phyloP scores from a whole-genome alignment of 1,284 basidiomycete species.

The Fistulina hepatica region DNA sequence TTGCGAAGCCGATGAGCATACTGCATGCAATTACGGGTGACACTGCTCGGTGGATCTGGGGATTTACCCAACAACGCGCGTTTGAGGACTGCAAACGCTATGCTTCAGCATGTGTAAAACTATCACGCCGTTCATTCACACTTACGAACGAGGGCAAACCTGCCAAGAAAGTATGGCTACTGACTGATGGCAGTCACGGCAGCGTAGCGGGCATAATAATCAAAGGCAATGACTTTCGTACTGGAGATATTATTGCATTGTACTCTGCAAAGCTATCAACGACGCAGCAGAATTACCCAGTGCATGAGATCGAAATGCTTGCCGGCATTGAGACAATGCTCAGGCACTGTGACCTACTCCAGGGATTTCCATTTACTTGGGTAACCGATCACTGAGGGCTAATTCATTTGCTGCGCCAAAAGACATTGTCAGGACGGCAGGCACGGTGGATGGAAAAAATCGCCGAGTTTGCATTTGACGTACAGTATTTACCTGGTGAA shows the following conservation, averaged over 20 bases:
- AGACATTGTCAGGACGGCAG: slow-evolving; percentile 17
- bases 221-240: slow-evolving; percentile 1
- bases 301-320: slow-evolving; percentile 17
- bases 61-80: slow-evolving; percentile 7
- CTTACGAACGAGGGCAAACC: not conserved
- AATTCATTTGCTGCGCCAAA: slow-evolving; percentile 17
- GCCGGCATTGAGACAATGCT: slow-evolving; percentile 13
- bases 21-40: slow-evolving; percentile 1
- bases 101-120: not conserved
- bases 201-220: not conserved
- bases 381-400: slow-evolving; percentile 23
- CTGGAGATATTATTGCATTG: slow-evolving; percentile 10
- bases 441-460: slow-evolving; percentile 20
- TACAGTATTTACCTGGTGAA: slow-evolving; percentile 16
- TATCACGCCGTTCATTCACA: slow-evolving; percentile 4
- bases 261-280: slow-evolving; percentile 12
- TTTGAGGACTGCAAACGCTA: slow-evolving; percentile 5
- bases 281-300: slow-evolving; percentile 13
- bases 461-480: slow-evolving; percentile 9
- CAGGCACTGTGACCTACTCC: slow-evolving; percentile 12
- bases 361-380: slow-evolving; percentile 16
- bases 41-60: slow-evolving; percentile 5
- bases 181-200: slow-evolving; percentile 1
- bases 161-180: not conserved
- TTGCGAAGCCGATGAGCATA: slow-evolving; percentile 6